Evolutionary conservation across 176 grass and related monocot genomes (phyloP).

Genomic region (Saccharum officinarum): DNA sequence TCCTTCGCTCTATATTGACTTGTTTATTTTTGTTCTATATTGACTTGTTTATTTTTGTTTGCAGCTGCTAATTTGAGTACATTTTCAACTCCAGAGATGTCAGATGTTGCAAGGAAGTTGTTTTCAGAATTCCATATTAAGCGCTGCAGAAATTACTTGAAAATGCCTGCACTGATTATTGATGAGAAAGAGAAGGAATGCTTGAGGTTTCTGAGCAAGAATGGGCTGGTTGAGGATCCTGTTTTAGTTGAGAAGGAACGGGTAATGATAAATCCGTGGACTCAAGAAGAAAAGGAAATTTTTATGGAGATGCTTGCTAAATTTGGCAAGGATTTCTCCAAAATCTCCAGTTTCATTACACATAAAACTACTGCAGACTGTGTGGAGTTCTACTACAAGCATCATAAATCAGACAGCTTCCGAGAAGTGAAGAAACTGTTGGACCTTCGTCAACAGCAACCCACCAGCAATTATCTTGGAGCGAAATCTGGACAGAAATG

Average conservation of each 20-base stretch:
- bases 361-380: constrained; percentile 98
- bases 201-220: constrained; percentile 55
- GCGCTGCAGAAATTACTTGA: constrained; percentile 71
- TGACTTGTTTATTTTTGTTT: constrained; percentile 29
- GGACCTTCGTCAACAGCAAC: constrained; percentile 62
- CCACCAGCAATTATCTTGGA: constrained; percentile 68
- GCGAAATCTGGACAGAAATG: constrained; percentile 65
- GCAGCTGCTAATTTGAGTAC: constrained; percentile 68
- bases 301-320: constrained; percentile 93
- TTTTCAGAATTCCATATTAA: constrained; percentile 73
- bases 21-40: constrained; percentile 4
- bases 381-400: constrained; percentile 97
- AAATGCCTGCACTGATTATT: constrained; percentile 83
- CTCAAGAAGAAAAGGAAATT: constrained; percentile 71
- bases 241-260: constrained; percentile 70
- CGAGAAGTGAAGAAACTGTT: constrained; percentile 83
- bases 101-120: constrained; percentile 63
- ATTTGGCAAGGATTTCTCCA: constrained; percentile 93
- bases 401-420: constrained; percentile 97
- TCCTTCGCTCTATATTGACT: constrained; percentile 15
- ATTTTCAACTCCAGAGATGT: constrained; percentile 59
- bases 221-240: constrained; percentile 82
- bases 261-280: constrained; percentile 80
- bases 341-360: constrained; percentile 71
- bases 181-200: constrained; percentile 64